These are phyloP conservation scores for Rhizopus microsporus DNA, from an alignment of 371 early-diverging fungal genomes.

Conservation along the genomic window DNA sequence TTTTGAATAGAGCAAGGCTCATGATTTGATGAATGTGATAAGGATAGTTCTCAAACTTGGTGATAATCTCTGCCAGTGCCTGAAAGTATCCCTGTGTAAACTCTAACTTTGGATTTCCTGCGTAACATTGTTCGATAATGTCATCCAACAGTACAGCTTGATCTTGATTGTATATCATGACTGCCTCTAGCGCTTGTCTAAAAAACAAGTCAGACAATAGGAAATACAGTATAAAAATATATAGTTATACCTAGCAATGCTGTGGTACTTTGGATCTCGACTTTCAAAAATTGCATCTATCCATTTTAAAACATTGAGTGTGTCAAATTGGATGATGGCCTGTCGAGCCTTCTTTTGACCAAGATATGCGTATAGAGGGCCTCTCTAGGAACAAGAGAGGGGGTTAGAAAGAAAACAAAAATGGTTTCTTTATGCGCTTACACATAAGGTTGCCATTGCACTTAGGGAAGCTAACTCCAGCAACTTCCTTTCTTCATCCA, in stretches of 20 bases:
- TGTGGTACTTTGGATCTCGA: slow-evolving; percentile 50
- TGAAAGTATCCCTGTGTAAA: slow-evolving; percentile 77
- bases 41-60: slow-evolving; percentile 57
- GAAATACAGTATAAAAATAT: neutral
- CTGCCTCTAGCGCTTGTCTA: slow-evolving; percentile 63
- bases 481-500: slow-evolving; percentile 79
- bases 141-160: slow-evolving; percentile 66
- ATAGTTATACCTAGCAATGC: slow-evolving; percentile 41
- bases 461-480: slow-evolving; percentile 80
- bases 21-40: slow-evolving; percentile 68
- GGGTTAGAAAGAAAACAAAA: neutral
- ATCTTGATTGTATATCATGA: slow-evolving; percentile 72
- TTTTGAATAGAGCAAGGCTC: slow-evolving; percentile 80
- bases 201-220: neutral
- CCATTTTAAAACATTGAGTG: slow-evolving; percentile 61
- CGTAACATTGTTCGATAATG: slow-evolving; percentile 75
- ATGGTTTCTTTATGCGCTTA: slow-evolving; percentile 38
- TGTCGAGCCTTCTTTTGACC: slow-evolving; percentile 64
- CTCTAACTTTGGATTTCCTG: slow-evolving; percentile 60
- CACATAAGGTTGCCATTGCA: slow-evolving; percentile 88
- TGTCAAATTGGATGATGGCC: slow-evolving; percentile 59
- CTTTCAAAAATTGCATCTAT: slow-evolving; percentile 70
- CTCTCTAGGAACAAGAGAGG: slow-evolving; percentile 45
- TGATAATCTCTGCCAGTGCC: slow-evolving; percentile 70
- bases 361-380: slow-evolving; percentile 67